These are phyloP conservation scores for Cyclotella cryptica DNA, from an alignment of 108 stramenopile genomes.

Conservation along the genomic window DNA sequence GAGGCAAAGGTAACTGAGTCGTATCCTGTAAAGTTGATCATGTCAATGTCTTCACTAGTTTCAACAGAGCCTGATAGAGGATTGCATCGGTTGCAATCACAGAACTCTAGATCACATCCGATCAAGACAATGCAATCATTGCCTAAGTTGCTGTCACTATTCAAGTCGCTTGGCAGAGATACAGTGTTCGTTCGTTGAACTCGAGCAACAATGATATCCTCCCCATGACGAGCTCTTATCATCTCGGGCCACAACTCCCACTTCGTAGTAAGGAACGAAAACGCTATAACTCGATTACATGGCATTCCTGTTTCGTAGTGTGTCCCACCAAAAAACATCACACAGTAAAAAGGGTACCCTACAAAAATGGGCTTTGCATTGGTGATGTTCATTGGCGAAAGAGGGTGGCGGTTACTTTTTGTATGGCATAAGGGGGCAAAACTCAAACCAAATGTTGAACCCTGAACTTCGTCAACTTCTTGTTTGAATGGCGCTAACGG, in stretches of 20 bases:
- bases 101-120: conserved; percentile 36
- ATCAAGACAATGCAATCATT: conserved; percentile 34
- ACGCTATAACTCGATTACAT: conserved; percentile 27
- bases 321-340: conserved; percentile 38
- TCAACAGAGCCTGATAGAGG: neutral
- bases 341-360: conserved; percentile 24
- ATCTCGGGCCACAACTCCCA: conserved; percentile 39
- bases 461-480: neutral
- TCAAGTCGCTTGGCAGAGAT: neutral
- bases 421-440: neutral
- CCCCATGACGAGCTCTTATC: conserved; percentile 33
- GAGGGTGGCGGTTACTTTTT: conserved; percentile 19
- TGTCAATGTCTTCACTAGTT: neutral
- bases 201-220: conserved; percentile 30
- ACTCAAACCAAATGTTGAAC: neutral
- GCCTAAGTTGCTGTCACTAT: neutral
- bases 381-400: conserved; percentile 22
- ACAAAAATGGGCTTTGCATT: conserved; percentile 30
- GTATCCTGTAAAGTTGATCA: conserved; percentile 1
- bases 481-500: conserved; percentile 9
- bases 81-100: conserved; percentile 40
- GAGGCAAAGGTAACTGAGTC: neutral
- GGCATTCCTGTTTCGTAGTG: conserved; percentile 20
- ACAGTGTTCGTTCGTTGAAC: conserved; percentile 1
- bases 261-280: conserved; percentile 33